Evolutionary conservation across 257 asterid species (phyloP), one percentile per base, ranked within the genome.

Genomic region (Coffea eugenioides): DNA sequence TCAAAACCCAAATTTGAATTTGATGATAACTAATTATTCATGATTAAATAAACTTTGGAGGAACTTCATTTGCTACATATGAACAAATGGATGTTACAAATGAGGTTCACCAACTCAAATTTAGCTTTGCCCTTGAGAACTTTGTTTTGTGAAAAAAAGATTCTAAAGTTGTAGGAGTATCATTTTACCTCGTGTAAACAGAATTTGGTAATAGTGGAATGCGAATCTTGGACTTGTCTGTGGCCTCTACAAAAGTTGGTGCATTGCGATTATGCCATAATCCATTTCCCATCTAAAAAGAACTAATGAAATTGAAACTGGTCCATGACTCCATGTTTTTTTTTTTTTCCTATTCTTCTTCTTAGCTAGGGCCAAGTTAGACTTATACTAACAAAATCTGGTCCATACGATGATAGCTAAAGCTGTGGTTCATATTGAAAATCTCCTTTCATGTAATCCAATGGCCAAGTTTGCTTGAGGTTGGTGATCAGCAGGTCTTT

Each of bases 391-490:
- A 25, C 11, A 59, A 57, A 43, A 46, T 25, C 56, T 46, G 72
- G 51, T 45, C 65, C 77, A 45, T 59, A 18, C 34, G 21, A 70
- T 16, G 76, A 39, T 6, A 21, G 67, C 39, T 66, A 74, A 77
- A 79, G 69, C 56, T 59, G n/a, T 48, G 82, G 72, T 71, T 59
- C 61, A 49, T 51, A 67, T n/a, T 51, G 48, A n/a, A 49, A 49
- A 66, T 11, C 31, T n/a, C 7, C 20, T 72, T 62, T 25, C 3
- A 27, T 18, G 34, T 4, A 23, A 36, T 71, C 66, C n/a, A 21
- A 62, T 14, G 73, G 78, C 72, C 68, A 66, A 61, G 80, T 79
- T 79, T 81, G 69, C 49, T 84, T 80, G 21, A 69, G 51, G 67
- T 67, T 80, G 69, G 69, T 76, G 85, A 82, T 78, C 7, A 39